Conservation (phyloP, 1,139 yeast genomes). For the Sugiyamaella japonica region DNA sequence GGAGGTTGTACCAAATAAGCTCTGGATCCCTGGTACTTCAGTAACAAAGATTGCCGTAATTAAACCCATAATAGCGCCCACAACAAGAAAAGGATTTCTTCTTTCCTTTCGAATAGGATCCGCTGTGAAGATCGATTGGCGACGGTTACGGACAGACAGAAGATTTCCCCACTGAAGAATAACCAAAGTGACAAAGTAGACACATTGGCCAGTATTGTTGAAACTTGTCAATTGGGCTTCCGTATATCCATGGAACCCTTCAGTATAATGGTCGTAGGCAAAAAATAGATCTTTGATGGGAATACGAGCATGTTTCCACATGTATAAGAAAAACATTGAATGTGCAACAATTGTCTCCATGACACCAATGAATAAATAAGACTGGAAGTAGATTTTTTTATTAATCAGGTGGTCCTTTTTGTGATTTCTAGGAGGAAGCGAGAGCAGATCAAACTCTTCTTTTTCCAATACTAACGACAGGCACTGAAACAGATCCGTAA, state of each 20-base stretch:
- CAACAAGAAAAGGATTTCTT: conserved; percentile 38
- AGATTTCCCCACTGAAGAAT: conserved; percentile 53
- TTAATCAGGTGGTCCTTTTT: conserved; percentile 50
- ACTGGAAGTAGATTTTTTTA: conserved; percentile 46
- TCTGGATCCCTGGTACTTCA: conserved; percentile 49
- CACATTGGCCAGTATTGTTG: conserved; percentile 47
- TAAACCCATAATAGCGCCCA: conserved; percentile 46
- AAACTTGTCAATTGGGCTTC: conserved; percentile 33
- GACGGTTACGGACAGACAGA: conserved; percentile 50
- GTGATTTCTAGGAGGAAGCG: conserved; percentile 48
- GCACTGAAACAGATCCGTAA: conserved; percentile 52
- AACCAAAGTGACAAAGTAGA: conserved; percentile 53
- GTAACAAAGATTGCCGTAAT: conserved; percentile 50
- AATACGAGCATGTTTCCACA: conserved; percentile 44
- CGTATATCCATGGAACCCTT: conserved; percentile 30
- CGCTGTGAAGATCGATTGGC: conserved; percentile 48
- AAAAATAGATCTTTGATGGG: conserved; percentile 44
- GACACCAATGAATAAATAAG: conserved; percentile 50
- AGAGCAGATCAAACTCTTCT: conserved; percentile 48
- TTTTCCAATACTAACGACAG: conserved; percentile 50
- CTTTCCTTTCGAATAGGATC: conserved; percentile 40
- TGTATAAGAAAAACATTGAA: conserved; percentile 47
- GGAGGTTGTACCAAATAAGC: conserved; percentile 42
- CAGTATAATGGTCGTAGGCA: conserved; percentile 44
- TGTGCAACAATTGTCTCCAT: conserved; percentile 48